These are phyloP conservation scores for Falciphora oryzae DNA, from an alignment of 2,329 filamentous ascomycete genomes.

Conservation along the genomic window DNA sequence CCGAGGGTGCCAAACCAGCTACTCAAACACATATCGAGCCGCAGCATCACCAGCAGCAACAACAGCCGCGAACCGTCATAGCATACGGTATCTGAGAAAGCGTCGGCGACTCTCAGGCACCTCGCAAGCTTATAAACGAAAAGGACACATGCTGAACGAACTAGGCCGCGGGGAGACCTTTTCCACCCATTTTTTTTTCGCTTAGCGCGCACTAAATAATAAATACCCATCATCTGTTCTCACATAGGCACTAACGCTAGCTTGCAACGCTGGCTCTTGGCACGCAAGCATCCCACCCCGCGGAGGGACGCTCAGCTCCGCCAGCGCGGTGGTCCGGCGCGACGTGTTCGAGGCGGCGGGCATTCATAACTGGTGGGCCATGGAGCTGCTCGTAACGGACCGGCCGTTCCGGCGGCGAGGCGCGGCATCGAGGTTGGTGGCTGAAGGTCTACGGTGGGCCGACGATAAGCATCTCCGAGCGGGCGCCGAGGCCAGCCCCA, in stretches of 20 bases:
- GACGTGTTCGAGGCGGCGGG: neutral
- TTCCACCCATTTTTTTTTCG: too few relatives aligned
- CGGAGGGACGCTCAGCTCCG: neutral
- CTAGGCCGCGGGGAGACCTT: too few relatives aligned
- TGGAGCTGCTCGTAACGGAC: slow-evolving; percentile 2
- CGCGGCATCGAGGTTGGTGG: neutral
- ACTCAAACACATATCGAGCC: too few relatives aligned
- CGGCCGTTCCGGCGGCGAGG: neutral
- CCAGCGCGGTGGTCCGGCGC: neutral
- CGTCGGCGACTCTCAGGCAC: neutral
- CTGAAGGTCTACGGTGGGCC: neutral
- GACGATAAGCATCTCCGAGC: neutral
- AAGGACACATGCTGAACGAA: slow-evolving; percentile 1
- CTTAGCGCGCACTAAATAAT: too few relatives aligned
- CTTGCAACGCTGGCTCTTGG: neutral
- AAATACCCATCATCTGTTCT: too few relatives aligned
- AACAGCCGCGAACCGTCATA: slow-evolving; percentile 1
- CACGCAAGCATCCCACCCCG: neutral
- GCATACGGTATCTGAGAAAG: slow-evolving; percentile 3
- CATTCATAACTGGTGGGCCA: neutral
- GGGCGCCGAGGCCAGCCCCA: neutral
- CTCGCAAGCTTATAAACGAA: neutral
- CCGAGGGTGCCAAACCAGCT: too few relatives aligned
- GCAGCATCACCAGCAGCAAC: too few relatives aligned
- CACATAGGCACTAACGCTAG: neutral